A percentile compares a stretch with the other conserved stretches of the same genome.
These are phyloP conservation scores for Dictyostelium purpureum DNA, from an alignment of 78 protist genomes.

Conservation along the genomic window DNA sequence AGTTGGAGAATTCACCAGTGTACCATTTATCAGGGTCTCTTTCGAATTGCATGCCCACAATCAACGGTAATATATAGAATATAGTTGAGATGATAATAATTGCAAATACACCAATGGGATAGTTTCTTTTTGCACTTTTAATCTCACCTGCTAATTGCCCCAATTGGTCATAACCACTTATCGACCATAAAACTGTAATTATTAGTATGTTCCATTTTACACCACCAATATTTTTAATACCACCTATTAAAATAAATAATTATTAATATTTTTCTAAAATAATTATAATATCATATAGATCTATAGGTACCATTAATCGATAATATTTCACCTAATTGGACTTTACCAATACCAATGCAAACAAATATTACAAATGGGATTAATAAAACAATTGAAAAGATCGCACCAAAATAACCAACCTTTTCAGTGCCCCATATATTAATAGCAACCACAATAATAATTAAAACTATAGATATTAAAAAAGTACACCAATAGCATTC, in stretches of 20 bases:
- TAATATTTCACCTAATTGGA: neutral
- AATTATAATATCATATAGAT: too few species aligned
- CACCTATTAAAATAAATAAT: conserved; percentile 2
- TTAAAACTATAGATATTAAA: neutral
- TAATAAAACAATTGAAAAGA: conserved; percentile 12
- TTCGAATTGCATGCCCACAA: conserved; percentile 33
- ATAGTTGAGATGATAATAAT: conserved; percentile 12
- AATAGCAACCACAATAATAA: neutral
- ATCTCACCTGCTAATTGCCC: conserved; percentile 58
- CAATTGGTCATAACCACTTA: neutral
- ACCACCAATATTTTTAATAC: neutral
- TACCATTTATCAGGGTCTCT: conserved; percentile 20
- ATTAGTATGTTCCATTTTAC: neutral
- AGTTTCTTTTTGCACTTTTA: conserved; percentile 26
- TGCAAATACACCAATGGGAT: conserved; percentile 19
- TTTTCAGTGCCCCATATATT: conserved; percentile 55
- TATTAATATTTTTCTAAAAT: too few species aligned
- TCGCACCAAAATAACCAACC: conserved; percentile 7
- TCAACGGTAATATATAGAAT: conserved; percentile 10
- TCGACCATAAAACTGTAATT: conserved; percentile 6
- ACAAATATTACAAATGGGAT: conserved; percentile 32
- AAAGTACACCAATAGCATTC: neutral
- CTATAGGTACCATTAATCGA: too few species aligned
- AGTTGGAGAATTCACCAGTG: conserved; percentile 26
- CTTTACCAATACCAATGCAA: conserved; percentile 22